Base-by-base conservation (phyloP, 129 eudicot genomes). In the Cynara cardunculus region DNA sequence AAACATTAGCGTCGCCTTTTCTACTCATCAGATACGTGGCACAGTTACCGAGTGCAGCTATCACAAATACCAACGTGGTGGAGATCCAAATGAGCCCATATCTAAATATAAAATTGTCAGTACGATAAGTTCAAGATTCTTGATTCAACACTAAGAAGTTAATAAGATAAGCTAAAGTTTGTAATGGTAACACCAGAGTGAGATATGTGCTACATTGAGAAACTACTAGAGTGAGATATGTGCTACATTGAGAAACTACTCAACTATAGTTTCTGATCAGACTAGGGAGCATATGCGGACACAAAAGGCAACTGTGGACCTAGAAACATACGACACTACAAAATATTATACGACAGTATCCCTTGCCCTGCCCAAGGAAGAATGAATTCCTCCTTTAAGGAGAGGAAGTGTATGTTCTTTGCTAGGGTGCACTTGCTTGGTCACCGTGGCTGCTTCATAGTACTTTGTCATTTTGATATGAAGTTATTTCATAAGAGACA, bases 61-160 rank as follows among this genome's bases (percentile, higher is more conserved):
- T 81, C 80, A 88, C 92, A 86, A 96, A 96, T 46, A 96, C 91
- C 87, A 96, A 85, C 3, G 99, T 92, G 0, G 99, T 96, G 49
- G 99, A 89, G 68, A 96, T 87, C 99, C 99, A 96, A 62, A 96
- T 84, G 82, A 92, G 98, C 86, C 97, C 99, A 77, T 96, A 96
- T 78, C 99, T 96, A 78, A 69, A 83, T 69, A 46, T 25, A 16
- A 41, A 69, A 64, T 13, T 18, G 74, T 73, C 1, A 25, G 73
- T 26, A 27, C 5, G 65, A 56, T n/a, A 56, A n/a, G 22, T 56
- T 56, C 24, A 56, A n/a, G 65, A 37, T 30, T 1, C 65, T 46
- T 5, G 28, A 39, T 27, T 64, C 44, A 81, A 62, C 66, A 19
- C 25, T 41, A 31, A 37, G 5, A 72, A 37, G 27, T 39, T 59